Evolutionary conservation across 1,284 basidiomycete genomes (phyloP).

Genomic region (Caloboletus inedulis): DNA sequence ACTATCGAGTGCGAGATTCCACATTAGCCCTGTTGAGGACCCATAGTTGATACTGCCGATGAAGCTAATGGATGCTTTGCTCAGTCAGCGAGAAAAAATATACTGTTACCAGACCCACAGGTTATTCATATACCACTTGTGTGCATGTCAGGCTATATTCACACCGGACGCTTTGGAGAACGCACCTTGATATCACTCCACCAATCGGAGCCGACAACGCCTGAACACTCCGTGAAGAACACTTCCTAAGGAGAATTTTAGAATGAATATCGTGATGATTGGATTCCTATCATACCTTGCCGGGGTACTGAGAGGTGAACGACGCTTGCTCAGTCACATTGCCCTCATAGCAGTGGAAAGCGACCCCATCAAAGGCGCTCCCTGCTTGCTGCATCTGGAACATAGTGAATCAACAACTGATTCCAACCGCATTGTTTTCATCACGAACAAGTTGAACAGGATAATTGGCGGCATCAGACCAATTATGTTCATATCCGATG

Average conservation of each 20-base stretch:
- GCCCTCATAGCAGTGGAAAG: slow-evolving; percentile 53
- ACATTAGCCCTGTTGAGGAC: slow-evolving; percentile 59
- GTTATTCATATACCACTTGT: slow-evolving; percentile 72
- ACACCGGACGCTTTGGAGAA: neutral
- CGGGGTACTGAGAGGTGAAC: slow-evolving; percentile 45
- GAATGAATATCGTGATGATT: neutral
- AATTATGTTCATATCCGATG: slow-evolving; percentile 51
- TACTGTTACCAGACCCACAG: slow-evolving; percentile 41
- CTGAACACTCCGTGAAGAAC: slow-evolving; percentile 52
- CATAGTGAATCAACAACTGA: neutral
- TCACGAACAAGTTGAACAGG: slow-evolving; percentile 46
- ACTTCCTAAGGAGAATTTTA: slow-evolving; percentile 33
- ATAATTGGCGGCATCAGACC: slow-evolving; percentile 47
- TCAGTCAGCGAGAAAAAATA: neutral
- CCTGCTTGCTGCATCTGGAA: slow-evolving; percentile 46
- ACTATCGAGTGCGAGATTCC: slow-evolving; percentile 66
- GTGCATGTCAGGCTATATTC: slow-evolving; percentile 7
- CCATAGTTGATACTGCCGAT: slow-evolving; percentile 46
- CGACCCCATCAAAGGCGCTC: slow-evolving; percentile 44
- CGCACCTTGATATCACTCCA: slow-evolving; percentile 73
- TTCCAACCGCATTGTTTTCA: neutral
- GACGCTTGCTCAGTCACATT: slow-evolving; percentile 38
- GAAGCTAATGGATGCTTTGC: slow-evolving; percentile 29
- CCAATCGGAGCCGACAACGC: slow-evolving; percentile 62
- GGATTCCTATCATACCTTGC: slow-evolving; percentile 30